Percentiles rank a stretch among this genome's conserved stretches.
Evolutionary conservation across 805 yeast genomes (phyloP).

Genomic region (Peterozyma xylosa): DNA sequence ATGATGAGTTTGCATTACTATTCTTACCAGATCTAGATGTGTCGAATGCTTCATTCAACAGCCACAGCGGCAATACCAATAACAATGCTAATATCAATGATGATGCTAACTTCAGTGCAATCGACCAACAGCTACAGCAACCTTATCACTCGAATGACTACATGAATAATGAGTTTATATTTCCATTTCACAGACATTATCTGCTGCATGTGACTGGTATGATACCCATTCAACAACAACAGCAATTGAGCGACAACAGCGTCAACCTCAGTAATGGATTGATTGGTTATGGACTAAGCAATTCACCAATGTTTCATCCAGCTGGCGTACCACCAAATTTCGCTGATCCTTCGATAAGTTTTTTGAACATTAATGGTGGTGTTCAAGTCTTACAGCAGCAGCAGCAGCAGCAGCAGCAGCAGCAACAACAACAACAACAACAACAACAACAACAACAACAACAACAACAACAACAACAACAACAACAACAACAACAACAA

Average conservation of each 20-base stretch:
- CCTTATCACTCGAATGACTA: conserved; percentile 1
- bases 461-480: conserved; percentile 4
- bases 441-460: neutral
- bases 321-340: no score
- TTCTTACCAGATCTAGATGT: conserved; percentile 11
- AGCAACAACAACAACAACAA: neutral
- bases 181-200: no score
- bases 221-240: no score
- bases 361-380: no score
- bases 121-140: conserved; percentile 6
- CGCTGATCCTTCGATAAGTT: no score
- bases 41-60: neutral
- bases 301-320: no score
- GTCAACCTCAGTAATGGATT: no score
- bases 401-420: neutral
- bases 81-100: neutral
- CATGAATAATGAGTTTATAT: no score
- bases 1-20: conserved; percentile 12
- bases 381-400: no score
- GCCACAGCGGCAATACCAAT: neutral
- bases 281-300: no score
- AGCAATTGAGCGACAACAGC: no score
- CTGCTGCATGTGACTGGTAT: no score
- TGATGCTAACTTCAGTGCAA: conserved; percentile 2
- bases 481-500: neutral